Conservation (phyloP, 2,329 filamentous ascomycete species). For the Metarhizium brunneum region DNA sequence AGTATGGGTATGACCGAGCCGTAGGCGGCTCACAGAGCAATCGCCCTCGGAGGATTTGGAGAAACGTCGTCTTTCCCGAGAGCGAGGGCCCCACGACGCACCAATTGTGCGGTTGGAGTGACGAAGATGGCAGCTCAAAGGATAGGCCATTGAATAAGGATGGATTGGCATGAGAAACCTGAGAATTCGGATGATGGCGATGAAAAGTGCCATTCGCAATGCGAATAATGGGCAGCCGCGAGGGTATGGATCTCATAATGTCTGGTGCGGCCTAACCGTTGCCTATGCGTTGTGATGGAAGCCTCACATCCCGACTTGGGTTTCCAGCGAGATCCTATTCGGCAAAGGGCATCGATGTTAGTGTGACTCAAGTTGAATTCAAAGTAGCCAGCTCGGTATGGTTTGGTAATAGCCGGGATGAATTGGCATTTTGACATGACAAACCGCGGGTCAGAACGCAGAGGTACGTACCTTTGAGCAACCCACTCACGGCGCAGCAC, state of each 20-base stretch:
- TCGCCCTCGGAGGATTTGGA: conserved; percentile 68
- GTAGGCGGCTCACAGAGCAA: conserved; percentile 67
- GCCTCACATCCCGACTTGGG: neutral
- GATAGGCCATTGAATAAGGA: conserved; percentile 63
- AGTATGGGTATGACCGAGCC: conserved; percentile 69
- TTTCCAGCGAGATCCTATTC: too few species aligned
- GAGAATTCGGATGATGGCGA: conserved; percentile 55
- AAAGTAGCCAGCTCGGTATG: neutral
- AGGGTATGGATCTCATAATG: conserved; percentile 6
- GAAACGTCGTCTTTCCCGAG: conserved; percentile 71
- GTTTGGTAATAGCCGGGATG: neutral
- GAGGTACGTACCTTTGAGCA: conserved; percentile 11
- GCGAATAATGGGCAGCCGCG: conserved; percentile 51
- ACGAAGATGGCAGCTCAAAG: conserved; percentile 57
- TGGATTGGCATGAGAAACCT: conserved; percentile 48
- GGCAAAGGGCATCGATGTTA: neutral
- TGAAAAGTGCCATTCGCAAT: conserved; percentile 80
- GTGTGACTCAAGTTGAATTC: neutral
- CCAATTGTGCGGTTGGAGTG: conserved; percentile 56
- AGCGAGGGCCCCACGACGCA: conserved; percentile 73
- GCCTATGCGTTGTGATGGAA: conserved; percentile 6
- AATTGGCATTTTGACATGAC: neutral
- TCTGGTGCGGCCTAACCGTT: neutral
- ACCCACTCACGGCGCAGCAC: neutral
- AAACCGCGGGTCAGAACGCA: neutral